A percentile compares a stretch with the other conserved stretches of the same genome.
These are phyloP conservation scores for Mitragyna speciosa DNA, from an alignment of 257 asterid genomes.

Conservation along the genomic window DNA sequence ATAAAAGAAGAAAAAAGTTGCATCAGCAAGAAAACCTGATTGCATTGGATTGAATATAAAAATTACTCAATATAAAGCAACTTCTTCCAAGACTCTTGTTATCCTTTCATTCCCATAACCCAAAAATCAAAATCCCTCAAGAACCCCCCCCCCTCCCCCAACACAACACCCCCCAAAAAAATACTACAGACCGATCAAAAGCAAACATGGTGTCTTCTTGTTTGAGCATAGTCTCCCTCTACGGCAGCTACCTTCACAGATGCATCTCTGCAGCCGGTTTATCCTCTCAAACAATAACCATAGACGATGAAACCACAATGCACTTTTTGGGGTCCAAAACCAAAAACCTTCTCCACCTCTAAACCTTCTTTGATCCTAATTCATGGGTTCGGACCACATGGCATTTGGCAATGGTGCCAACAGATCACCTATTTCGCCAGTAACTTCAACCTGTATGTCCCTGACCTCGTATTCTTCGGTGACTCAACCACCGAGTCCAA, in stretches of 20 bases:
- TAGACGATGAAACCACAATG: slow-evolving; percentile 59
- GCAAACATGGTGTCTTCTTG: slow-evolving; percentile 41
- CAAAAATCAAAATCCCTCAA: background rate
- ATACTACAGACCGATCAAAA: background rate
- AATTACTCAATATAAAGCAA: no score
- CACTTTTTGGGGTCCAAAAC: slow-evolving; percentile 70
- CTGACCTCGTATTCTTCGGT: slow-evolving; percentile 75
- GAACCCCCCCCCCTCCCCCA: no score
- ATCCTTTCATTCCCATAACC: background rate
- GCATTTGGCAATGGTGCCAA: slow-evolving; percentile 76
- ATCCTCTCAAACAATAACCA: slow-evolving; percentile 44
- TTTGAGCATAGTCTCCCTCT: slow-evolving; percentile 52
- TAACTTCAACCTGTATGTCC: slow-evolving; percentile 55
- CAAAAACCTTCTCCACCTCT: slow-evolving; percentile 21
- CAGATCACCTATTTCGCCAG: slow-evolving; percentile 52
- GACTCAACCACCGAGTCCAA: slow-evolving; percentile 45
- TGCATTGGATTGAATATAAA: no score
- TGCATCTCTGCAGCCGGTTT: slow-evolving; percentile 61
- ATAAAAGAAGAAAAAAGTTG: no score
- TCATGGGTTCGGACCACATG: slow-evolving; percentile 75
- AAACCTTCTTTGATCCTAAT: slow-evolving; percentile 61
- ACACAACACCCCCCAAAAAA: no score
- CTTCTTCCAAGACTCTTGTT: no score
- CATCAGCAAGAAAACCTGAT: no score
- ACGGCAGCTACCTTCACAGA: slow-evolving; percentile 49